A percentile compares a stretch with the other conserved stretches of the same genome.
Conservation (phyloP, 257 asterid genomes). For the Haberlea rhodopensis region DNA sequence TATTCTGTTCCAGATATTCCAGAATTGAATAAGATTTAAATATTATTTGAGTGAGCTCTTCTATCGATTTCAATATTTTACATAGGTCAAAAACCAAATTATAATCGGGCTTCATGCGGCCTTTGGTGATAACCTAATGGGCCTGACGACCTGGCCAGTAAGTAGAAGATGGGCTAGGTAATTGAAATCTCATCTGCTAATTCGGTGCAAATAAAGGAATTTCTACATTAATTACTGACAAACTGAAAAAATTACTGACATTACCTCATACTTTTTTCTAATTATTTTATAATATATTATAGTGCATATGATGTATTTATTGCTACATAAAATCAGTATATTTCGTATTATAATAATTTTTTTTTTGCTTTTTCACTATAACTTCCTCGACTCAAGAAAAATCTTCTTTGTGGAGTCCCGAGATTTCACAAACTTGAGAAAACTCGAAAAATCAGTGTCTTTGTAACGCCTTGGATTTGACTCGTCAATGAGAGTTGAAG, state of each 20-base stretch:
- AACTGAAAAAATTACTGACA: too few relatives aligned
- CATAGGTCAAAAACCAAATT: neutral
- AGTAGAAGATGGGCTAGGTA: too few relatives aligned
- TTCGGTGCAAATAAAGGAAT: too few relatives aligned
- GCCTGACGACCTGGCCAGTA: too few relatives aligned
- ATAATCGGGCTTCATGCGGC: neutral
- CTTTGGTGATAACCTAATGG: neutral
- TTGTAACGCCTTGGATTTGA: slow-evolving; percentile 57
- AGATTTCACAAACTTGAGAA: slow-evolving; percentile 46
- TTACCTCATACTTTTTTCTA: too few relatives aligned
- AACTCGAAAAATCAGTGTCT: slow-evolving; percentile 62
- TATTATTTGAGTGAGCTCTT: neutral
- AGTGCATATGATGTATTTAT: slow-evolving; percentile 7
- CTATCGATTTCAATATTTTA: neutral
- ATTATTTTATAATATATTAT: too few relatives aligned
- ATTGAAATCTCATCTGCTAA: too few relatives aligned
- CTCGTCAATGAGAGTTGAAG: slow-evolving; percentile 40
- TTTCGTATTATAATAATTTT: neutral
- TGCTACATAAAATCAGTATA: slow-evolving; percentile 40
- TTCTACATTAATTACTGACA: too few relatives aligned
- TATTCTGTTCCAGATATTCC: neutral
- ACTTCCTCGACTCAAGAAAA: slow-evolving; percentile 63
- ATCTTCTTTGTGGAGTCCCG: slow-evolving; percentile 57
- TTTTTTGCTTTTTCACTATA: slow-evolving; percentile 19
- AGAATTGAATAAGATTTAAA: neutral